Conservation (phyloP, 495 filamentous ascomycete species). For the Hypoxylon trugodes region DNA sequence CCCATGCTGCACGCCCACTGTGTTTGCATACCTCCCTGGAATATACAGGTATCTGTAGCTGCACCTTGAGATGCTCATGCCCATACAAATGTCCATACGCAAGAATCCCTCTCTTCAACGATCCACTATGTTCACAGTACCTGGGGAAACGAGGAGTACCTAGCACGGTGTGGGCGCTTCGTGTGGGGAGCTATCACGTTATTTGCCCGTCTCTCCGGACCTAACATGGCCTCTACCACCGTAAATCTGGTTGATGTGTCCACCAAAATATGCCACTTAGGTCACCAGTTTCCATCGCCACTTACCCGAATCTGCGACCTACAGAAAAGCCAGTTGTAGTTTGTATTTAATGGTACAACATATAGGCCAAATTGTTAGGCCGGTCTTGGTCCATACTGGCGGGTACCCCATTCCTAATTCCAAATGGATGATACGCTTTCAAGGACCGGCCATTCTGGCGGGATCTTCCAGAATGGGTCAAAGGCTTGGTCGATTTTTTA, state of each 20-base stretch:
- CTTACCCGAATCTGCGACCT: constrained; percentile 30
- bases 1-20: constrained; percentile 29
- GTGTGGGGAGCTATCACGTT: constrained; percentile 23
- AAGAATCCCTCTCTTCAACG: constrained; percentile 19
- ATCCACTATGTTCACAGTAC: constrained; percentile 20
- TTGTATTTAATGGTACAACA: constrained; percentile 5
- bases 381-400: constrained; percentile 16
- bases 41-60: constrained; percentile 23
- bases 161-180: constrained; percentile 19
- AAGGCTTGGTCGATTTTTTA: background rate
- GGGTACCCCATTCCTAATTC: constrained; percentile 33
- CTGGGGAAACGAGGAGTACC: constrained; percentile 14
- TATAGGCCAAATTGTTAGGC: constrained; percentile 11
- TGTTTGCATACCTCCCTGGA: constrained; percentile 30
- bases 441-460: constrained; percentile 27
- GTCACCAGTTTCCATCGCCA: constrained; percentile 25
- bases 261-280: constrained; percentile 22
- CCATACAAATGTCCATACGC: no score
- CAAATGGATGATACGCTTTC: constrained; percentile 34
- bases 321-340: constrained; percentile 23
- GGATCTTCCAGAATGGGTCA: constrained; percentile 27
- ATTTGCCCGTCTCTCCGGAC: constrained; percentile 29
- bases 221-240: constrained; percentile 16
- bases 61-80: constrained; percentile 15
- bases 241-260: constrained; percentile 35